Base-by-base conservation (phyloP, 768 basidiomycete genomes). In the Mycena haematopus region DNA sequence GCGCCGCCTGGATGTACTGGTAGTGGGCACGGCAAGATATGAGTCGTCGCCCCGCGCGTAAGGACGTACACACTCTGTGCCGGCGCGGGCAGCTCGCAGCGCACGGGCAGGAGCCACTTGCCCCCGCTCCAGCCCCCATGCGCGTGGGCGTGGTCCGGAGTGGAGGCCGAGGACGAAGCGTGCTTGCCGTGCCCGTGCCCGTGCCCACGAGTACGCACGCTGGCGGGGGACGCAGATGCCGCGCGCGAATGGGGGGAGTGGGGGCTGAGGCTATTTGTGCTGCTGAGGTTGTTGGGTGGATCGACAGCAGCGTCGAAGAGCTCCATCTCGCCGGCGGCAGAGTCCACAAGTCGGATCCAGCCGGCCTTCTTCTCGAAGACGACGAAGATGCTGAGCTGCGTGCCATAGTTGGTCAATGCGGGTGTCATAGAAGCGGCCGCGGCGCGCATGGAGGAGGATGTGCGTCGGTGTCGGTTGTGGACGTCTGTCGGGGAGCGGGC, bases 321-420 rank as follows among this genome's bases (percentile, higher is more conserved):
- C 44, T 90, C 87, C 25, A 94, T 80, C 72, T 95, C 93, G 35
- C 88, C 85, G 8, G 93, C 93, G 24, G 90, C 87, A 31, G 93
- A 86, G 73, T 94, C 92, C 6, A 86, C 84, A 24, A 94, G 72
- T 22, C 93, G 89, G 67, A 95, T 93, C 75, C 91, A 78, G n/a
- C 87, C 85, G 2, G 92, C 92, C 70, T 91, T 95, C 77, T 94
- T 94, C 73, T 95, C 93, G 71, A 95, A 95, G 24, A 88, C 77
- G 59, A 92, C 86, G 70, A 93, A 93, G n/a, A 95, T 76, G 67
- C 86, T 86, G 69, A 91, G 84, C 67, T 93, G 91, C 6, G 83
- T 82, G 21, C 88, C 88, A 69, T 91, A 90, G 58, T 78, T 78
- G 6, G 75, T 72, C 10, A 70, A 69, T 17, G 24, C 7, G 9